Percentiles rank a stretch among this genome's conserved stretches.
Evolutionary conservation across 108 stramenopile species (phyloP).

Genomic region (Epithemia pelagica): DNA sequence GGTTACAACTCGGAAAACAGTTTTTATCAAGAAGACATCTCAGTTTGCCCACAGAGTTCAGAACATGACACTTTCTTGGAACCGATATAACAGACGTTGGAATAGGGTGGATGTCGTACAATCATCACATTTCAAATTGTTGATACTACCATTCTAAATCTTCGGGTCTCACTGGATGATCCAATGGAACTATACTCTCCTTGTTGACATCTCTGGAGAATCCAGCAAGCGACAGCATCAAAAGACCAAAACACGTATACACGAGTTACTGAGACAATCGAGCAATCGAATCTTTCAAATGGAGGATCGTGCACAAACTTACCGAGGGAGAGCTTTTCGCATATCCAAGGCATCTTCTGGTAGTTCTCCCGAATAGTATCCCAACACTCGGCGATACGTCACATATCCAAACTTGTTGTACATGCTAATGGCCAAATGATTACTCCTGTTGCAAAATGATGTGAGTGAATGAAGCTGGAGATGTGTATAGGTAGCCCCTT

Average conservation of each 20-base stretch:
- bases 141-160: constrained; percentile 93
- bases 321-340: constrained; percentile 56
- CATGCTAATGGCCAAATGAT: constrained; percentile 93
- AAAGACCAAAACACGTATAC: background rate
- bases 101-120: too few relatives aligned
- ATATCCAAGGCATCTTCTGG: constrained; percentile 94
- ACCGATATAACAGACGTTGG: too few relatives aligned
- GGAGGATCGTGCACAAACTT: too few relatives aligned
- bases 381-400: constrained; percentile 85
- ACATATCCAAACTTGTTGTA: constrained; percentile 93
- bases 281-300: too few relatives aligned
- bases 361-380: constrained; percentile 82
- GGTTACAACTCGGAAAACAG: too few relatives aligned
- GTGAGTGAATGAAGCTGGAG: too few relatives aligned
- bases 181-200: constrained; percentile 58
- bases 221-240: background rate
- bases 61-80: too few relatives aligned
- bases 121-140: too few relatives aligned
- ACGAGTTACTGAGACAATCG: background rate
- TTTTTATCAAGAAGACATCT: too few relatives aligned
- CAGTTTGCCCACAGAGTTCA: too few relatives aligned
- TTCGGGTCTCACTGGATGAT: constrained; percentile 78
- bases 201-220: constrained; percentile 11
- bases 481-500: too few relatives aligned
- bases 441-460: constrained; percentile 18